Evolutionary conservation across 2,329 filamentous ascomycete species (phyloP), one percentile per base, ranked within the genome.

Genomic region (Ophiostoma triangulosporum): DNA sequence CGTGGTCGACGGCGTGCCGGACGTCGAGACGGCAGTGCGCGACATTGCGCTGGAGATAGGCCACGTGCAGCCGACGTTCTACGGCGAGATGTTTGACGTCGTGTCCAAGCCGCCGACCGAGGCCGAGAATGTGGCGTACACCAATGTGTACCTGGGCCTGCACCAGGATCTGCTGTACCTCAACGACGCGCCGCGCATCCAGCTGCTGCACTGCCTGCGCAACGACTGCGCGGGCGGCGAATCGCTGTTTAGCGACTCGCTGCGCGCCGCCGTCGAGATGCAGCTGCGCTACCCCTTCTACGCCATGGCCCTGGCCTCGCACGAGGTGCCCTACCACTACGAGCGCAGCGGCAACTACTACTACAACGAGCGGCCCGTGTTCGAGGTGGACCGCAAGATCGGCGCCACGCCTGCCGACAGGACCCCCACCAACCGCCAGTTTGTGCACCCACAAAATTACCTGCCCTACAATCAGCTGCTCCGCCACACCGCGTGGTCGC

Each of bases 121-220:
- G 64, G 88, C 90, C 24, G 89, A 91, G 64, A 97, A 97, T 64
- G 86, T 96, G 4, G 91, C 93, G 9, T 89, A 97, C 69, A 96
- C 91, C 1, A 83, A 78, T 62, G 76, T 83, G 49, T 83, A 83
- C 62, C 80, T 97, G 1, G 87, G 86, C 15, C 81, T 96, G 48
- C 93, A 98, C 69, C 93, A 95, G 79, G 93, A 97, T 65, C 76
- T 97, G 38, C 75, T 96, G 53, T 97, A 97, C 69, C 84, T 93
- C 68, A 70, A 77, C 14, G 78, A 87, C 50, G 81, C 87, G 3
- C 91, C 91, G 0, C 81, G 83, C 31, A 79, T 93, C 51, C 91
- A 98, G 67, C 72, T 97, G 24, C 78, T 97, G 4, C 93, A 97
- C 69, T 96, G 89, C 63, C 74, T 97, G 40, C 78, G 85, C 57